Conservation (phyloP, 129 eudicot species). For the Flaveria brownii region DNA sequence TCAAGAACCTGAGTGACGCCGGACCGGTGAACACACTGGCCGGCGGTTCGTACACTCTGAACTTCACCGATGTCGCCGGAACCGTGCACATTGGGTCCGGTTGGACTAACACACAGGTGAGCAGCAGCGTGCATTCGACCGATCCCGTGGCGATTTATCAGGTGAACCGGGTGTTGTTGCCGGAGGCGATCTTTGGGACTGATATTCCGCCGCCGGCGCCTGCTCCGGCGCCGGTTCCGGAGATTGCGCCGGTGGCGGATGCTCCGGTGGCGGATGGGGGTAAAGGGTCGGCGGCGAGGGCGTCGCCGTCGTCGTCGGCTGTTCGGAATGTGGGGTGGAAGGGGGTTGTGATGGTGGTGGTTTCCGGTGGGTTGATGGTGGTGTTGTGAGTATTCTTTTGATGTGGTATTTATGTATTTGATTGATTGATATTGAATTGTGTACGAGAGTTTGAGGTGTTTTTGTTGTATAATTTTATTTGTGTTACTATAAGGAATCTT, state of each 20-base stretch:
- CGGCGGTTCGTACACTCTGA: constrained; percentile 62
- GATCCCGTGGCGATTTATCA: constrained; percentile 84
- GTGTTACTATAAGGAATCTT: not conserved
- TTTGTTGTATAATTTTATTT: constrained; percentile 28
- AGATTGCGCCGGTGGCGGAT: constrained; percentile 62
- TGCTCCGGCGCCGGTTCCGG: constrained; percentile 64
- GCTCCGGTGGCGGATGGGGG: constrained; percentile 48
- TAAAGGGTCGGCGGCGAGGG: constrained; percentile 28
- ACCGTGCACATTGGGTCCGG: constrained; percentile 63
- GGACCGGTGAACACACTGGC: constrained; percentile 69
- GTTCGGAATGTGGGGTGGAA: constrained; percentile 36
- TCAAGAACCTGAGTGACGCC: constrained; percentile 61
- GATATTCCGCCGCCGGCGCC: constrained; percentile 91
- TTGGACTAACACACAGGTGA: constrained; percentile 77
- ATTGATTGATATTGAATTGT: constrained; percentile 40
- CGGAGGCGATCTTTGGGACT: constrained; percentile 87
- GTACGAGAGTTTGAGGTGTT: constrained; percentile 41
- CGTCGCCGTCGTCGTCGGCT: constrained; percentile 26
- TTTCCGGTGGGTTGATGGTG: constrained; percentile 45
- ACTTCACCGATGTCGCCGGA: constrained; percentile 66
- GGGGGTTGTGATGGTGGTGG: constrained; percentile 37
- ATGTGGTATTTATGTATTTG: constrained; percentile 38
- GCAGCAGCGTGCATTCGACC: constrained; percentile 72
- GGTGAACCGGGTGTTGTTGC: constrained; percentile 72
- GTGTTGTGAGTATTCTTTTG: constrained; percentile 47